A percentile compares a stretch with the other conserved stretches of the same genome.
These are phyloP conservation scores for Mayamaea pseudoterrestris DNA, from an alignment of 108 stramenopile genomes.

Conservation along the genomic window DNA sequence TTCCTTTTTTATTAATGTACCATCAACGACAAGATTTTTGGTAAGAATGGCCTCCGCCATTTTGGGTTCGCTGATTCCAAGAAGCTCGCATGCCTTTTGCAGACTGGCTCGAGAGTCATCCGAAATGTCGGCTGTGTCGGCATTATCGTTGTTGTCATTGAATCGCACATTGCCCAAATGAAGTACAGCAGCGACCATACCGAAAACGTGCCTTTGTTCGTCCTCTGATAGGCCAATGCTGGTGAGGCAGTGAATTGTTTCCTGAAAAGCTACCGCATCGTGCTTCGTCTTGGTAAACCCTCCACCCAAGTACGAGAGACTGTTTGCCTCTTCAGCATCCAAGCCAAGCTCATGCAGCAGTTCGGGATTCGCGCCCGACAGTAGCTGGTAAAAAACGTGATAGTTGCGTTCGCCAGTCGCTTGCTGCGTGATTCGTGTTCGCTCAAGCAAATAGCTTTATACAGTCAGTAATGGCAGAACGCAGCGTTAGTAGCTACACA, in stretches of 20 bases:
- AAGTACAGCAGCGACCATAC: conserved; percentile 76
- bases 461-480: conserved; percentile 86
- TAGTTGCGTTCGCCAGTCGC: conserved; percentile 93
- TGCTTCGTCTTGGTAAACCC: no score
- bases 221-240: conserved; percentile 47
- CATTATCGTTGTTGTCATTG: conserved; percentile 36
- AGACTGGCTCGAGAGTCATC: conserved; percentile 34
- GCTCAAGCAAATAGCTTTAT: conserved; percentile 88
- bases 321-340: no score
- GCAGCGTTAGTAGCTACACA: no score
- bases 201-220: conserved; percentile 50
- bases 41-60: conserved; percentile 74
- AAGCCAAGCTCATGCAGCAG: conserved; percentile 42
- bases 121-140: conserved; percentile 32
- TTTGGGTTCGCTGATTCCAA: conserved; percentile 49
- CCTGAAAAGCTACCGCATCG: conserved; percentile 47
- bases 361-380: conserved; percentile 46
- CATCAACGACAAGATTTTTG: conserved; percentile 52
- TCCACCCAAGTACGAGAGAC: no score
- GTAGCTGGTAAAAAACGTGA: conserved; percentile 96
- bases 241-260: conserved; percentile 58
- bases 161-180: conserved; percentile 87
- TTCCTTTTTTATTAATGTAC: conserved; percentile 73
- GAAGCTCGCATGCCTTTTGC: conserved; percentile 45
- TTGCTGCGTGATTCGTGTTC: conserved; percentile 84